These are phyloP conservation scores for Pleurotus eryngii DNA, from an alignment of 768 basidiomycete genomes.

Conservation along the genomic window DNA sequence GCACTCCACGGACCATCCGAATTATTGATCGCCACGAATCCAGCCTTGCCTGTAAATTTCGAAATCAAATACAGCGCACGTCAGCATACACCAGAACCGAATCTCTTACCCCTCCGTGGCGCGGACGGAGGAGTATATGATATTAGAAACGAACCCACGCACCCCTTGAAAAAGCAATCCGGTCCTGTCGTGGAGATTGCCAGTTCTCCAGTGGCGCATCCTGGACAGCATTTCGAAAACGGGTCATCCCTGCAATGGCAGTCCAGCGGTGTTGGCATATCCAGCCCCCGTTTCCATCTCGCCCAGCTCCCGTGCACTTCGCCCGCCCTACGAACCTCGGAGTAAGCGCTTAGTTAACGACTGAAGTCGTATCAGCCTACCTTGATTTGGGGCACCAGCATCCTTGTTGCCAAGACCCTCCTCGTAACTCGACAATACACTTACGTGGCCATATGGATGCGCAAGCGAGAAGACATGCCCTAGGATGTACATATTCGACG, in stretches of 20 bases:
- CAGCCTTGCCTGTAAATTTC: slow-evolving; percentile 28
- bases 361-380: background rate
- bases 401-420: slow-evolving; percentile 15
- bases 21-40: slow-evolving; percentile 54
- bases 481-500: slow-evolving; percentile 41
- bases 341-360: background rate
- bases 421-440: slow-evolving; percentile 41
- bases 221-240: slow-evolving; percentile 59
- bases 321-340: background rate
- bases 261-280: slow-evolving; percentile 62
- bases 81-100: too few species aligned
- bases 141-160: background rate
- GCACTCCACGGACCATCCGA: slow-evolving; percentile 36
- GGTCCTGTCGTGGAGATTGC: slow-evolving; percentile 29
- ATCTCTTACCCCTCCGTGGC: too few species aligned
- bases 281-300: slow-evolving; percentile 52
- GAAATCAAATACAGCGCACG: background rate
- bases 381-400: too few species aligned
- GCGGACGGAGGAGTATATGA: too few species aligned
- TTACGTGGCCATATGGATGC: slow-evolving; percentile 47
- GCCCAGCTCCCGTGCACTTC: slow-evolving; percentile 28
- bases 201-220: slow-evolving; percentile 30
- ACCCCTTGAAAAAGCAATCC: slow-evolving; percentile 51
- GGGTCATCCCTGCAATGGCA: slow-evolving; percentile 59
- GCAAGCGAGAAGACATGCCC: slow-evolving; percentile 47